Evolutionary conservation across 768 basidiomycete species (phyloP).

Genomic region (Strobilomyces echinocephalus): DNA sequence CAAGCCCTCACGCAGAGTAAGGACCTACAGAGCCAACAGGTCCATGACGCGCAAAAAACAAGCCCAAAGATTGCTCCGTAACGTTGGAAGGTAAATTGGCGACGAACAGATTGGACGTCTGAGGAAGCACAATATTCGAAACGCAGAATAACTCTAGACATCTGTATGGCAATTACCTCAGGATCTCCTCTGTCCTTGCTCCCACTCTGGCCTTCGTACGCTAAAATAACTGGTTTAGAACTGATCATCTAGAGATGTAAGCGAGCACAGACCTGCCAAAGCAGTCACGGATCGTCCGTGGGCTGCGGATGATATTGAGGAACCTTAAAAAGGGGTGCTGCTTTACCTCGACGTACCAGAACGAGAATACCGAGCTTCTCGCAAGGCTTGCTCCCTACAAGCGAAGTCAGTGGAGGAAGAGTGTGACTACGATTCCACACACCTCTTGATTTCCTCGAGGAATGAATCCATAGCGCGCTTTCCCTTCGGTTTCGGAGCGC

Average conservation of each 20-base stretch:
- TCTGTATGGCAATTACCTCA: conserved; percentile 46
- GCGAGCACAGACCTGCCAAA: conserved; percentile 63
- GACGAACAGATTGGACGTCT: conserved; percentile 96
- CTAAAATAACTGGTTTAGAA: conserved; percentile 31
- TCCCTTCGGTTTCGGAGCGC: conserved; percentile 74
- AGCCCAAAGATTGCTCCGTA: conserved; percentile 79
- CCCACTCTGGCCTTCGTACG: conserved; percentile 88
- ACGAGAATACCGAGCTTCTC: conserved; percentile 79
- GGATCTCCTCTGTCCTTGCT: conserved; percentile 87
- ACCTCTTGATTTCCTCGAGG: conserved; percentile 95
- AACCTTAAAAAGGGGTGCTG: not conserved
- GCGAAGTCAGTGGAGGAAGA: not conserved
- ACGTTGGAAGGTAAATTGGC: conserved; percentile 87
- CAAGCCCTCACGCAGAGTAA: not conserved
- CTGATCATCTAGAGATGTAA: not conserved
- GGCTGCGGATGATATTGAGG: conserved; percentile 29
- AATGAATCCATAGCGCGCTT: conserved; percentile 96
- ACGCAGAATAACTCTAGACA: not conserved
- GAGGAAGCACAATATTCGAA: conserved; percentile 1
- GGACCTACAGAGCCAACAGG: conserved; percentile 83
- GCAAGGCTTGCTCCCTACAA: conserved; percentile 84
- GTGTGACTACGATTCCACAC: conserved; percentile 7
- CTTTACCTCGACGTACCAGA: conserved; percentile 42
- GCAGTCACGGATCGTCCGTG: conserved; percentile 82
- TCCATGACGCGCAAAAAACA: conserved; percentile 86